These are phyloP conservation scores for Aspergillus sp. DNA, from an alignment of 2,329 filamentous ascomycete species.

Conservation along the genomic window DNA sequence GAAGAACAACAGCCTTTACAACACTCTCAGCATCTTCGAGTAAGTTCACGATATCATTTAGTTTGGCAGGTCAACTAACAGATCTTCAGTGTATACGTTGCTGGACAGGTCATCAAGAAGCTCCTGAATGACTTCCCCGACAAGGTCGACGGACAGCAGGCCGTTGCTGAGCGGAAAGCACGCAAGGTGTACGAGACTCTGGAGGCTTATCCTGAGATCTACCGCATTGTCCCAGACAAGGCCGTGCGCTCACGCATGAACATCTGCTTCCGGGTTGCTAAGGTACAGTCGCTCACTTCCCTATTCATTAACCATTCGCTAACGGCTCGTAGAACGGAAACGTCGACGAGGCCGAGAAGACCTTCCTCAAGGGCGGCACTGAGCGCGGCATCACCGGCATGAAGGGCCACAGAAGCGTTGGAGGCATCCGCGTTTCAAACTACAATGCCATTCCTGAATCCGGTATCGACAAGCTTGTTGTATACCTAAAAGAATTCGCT, in stretches of 20 bases:
- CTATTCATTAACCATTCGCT: background rate
- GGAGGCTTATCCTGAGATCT: slow-evolving; percentile 71
- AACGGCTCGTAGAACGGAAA: slow-evolving; percentile 51
- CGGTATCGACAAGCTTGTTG: slow-evolving; percentile 43
- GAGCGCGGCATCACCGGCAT: slow-evolving; percentile 71
- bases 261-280: slow-evolving; percentile 80
- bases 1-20: slow-evolving; percentile 94
- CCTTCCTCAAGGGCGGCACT: slow-evolving; percentile 73
- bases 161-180: slow-evolving; percentile 72
- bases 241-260: slow-evolving; percentile 84
- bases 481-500: slow-evolving; percentile 56
- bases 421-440: slow-evolving; percentile 78
- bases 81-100: slow-evolving; percentile 73
- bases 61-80: slow-evolving; percentile 3
- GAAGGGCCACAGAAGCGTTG: slow-evolving; percentile 85
- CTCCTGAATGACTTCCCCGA: slow-evolving; percentile 64
- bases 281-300: slow-evolving; percentile 24
- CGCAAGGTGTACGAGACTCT: slow-evolving; percentile 72
- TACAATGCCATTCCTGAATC: slow-evolving; percentile 76
- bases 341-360: slow-evolving; percentile 68
- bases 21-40: slow-evolving; percentile 85
- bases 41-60: background rate
- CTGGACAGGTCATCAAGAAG: slow-evolving; percentile 81
- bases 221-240: slow-evolving; percentile 75
- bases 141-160: slow-evolving; percentile 75